Percentiles rank a stretch among this genome's conserved stretches.
Evolutionary conservation across 306 rosid species (phyloP).

Genomic region (Gastrolobium villosum): DNA sequence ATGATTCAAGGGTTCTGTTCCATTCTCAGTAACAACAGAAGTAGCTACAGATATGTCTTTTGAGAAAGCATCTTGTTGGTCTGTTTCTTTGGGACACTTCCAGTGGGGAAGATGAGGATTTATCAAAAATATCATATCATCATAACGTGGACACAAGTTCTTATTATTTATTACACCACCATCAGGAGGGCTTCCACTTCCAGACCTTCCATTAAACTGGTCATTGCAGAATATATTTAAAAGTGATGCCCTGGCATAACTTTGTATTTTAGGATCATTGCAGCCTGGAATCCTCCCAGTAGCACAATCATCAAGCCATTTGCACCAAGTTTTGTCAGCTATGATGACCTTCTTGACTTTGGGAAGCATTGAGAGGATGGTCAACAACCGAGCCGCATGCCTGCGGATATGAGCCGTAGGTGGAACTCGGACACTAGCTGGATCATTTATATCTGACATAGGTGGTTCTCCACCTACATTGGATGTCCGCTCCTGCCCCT

Average conservation of each 20-base stretch:
- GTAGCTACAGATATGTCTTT: slow-evolving; percentile 48
- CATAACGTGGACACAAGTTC: slow-evolving; percentile 75
- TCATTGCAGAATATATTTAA: slow-evolving; percentile 70
- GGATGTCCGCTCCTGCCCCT: slow-evolving; percentile 67
- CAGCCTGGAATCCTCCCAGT: slow-evolving; percentile 88
- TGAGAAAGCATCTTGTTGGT: slow-evolving; percentile 48
- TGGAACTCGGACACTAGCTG: slow-evolving; percentile 87
- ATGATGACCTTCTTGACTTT: slow-evolving; percentile 75
- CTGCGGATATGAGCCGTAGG: slow-evolving; percentile 93
- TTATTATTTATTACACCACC: slow-evolving; percentile 50
- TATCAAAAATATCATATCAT: slow-evolving; percentile 80
- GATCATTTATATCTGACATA: slow-evolving; percentile 57
- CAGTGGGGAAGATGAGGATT: slow-evolving; percentile 92
- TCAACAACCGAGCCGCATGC: slow-evolving; percentile 94
- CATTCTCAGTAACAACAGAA: slow-evolving; percentile 54
- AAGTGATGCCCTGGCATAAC: slow-evolving; percentile 89
- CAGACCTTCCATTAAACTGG: slow-evolving; percentile 54
- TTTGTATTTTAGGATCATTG: slow-evolving; percentile 84
- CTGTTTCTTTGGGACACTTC: slow-evolving; percentile 65
- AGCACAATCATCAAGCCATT: slow-evolving; percentile 96
- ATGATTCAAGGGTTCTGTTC: slow-evolving; percentile 49
- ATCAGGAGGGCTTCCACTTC: slow-evolving; percentile 52
- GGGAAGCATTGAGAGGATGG: slow-evolving; percentile 84
- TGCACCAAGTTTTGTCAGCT: slow-evolving; percentile 76
- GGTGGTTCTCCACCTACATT: slow-evolving; percentile 58